Evolutionary conservation across 1,139 yeast species (phyloP).

Genomic region (Yamadazyma pseudoaaseri): DNA sequence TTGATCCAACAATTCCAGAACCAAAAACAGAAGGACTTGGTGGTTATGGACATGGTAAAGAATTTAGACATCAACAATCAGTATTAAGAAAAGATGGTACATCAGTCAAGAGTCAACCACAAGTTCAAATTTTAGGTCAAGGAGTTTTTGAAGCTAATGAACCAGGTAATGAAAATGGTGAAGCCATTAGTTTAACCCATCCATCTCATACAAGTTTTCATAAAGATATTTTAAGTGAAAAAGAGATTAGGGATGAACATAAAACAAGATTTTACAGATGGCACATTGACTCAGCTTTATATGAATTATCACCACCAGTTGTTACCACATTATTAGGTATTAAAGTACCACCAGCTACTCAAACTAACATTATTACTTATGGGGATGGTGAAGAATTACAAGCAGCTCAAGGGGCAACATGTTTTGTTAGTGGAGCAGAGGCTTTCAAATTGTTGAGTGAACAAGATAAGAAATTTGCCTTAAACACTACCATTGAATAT

Average conservation of each 20-base stretch:
- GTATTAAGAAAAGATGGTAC: conserved; percentile 78
- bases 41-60: conserved; percentile 81
- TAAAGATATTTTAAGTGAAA: conserved; percentile 58
- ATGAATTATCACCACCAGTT: conserved; percentile 80
- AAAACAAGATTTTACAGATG: conserved; percentile 84
- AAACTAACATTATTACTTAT: conserved; percentile 52
- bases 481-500: conserved; percentile 74
- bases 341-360: conserved; percentile 63
- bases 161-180: conserved; percentile 64
- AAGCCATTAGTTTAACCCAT: conserved; percentile 62
- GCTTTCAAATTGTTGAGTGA: conserved; percentile 67
- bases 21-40: conserved; percentile 44
- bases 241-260: conserved; percentile 56
- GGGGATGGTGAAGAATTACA: conserved; percentile 59
- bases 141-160: conserved; percentile 69
- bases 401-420: conserved; percentile 82
- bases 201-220: conserved; percentile 84
- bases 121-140: conserved; percentile 85
- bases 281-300: conserved; percentile 90
- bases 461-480: conserved; percentile 71
- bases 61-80: conserved; percentile 74
- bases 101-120: conserved; percentile 78
- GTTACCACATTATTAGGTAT: conserved; percentile 82
- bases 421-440: conserved; percentile 76
- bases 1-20: conserved; percentile 68